These are phyloP conservation scores for Fusarium sp. DNA, from an alignment of 2,329 filamentous ascomycete species.

Conservation along the genomic window DNA sequence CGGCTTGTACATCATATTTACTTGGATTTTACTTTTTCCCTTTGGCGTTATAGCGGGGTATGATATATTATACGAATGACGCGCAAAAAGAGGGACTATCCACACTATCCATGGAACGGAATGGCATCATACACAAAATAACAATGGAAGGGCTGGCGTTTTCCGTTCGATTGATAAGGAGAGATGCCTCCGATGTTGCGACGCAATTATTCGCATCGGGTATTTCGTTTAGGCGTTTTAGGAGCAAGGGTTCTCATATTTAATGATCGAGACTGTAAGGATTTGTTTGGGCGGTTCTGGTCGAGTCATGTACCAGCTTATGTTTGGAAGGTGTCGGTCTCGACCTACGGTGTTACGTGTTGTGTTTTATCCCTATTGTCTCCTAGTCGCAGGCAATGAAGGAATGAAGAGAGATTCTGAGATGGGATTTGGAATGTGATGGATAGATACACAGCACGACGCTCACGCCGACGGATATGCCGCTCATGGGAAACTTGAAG, in stretches of 20 bases:
- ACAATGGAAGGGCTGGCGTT: slow-evolving; percentile 40
- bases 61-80: slow-evolving; percentile 31
- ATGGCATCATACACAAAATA: slow-evolving; percentile 35
- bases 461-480: slow-evolving; percentile 36
- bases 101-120: slow-evolving; percentile 43
- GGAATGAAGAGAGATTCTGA: slow-evolving; percentile 31
- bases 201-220: slow-evolving; percentile 35
- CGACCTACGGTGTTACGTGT: slow-evolving; percentile 10
- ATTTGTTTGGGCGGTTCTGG: slow-evolving; percentile 25
- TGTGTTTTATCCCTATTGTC: slow-evolving; percentile 25
- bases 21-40: slow-evolving; percentile 15
- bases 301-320: slow-evolving; percentile 19
- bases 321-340: not conserved
- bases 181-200: slow-evolving; percentile 42
- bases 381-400: slow-evolving; percentile 20
- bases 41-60: slow-evolving; percentile 36
- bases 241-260: not conserved
- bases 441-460: slow-evolving; percentile 36
- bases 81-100: slow-evolving; percentile 39
- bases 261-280: slow-evolving; percentile 23
- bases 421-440: slow-evolving; percentile 22
- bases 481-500: slow-evolving; percentile 21
- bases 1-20: slow-evolving; percentile 37
- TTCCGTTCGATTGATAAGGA: slow-evolving; percentile 44
- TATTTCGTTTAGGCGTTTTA: slow-evolving; percentile 20